Base-by-base conservation (phyloP, 202 grass and related monocot genomes). In the Zizania palustris region DNA sequence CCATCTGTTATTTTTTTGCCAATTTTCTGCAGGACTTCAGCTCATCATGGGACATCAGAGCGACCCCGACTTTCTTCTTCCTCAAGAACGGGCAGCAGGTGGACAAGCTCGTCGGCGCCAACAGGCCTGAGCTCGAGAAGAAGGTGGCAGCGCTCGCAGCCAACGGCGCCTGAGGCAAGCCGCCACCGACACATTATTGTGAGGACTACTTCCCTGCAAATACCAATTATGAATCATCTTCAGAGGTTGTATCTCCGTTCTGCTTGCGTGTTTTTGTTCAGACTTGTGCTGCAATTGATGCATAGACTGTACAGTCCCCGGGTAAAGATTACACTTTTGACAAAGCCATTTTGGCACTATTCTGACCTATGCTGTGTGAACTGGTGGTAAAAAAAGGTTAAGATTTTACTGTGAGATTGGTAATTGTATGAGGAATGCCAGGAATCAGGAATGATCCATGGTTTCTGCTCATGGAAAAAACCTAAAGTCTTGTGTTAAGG, bases 101-200 rank as follows among this genome's bases (percentile, higher is more conserved):
- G 45, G 93, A 96, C 86, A 96, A 90, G 60, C 90, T 92, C 35
- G 80, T 96, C 2, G 93, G 89, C 5, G 87, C 87, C 48, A 96
- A 90, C 69, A 96, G 42, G 71, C 85, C 85, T 4, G 93, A 90
- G 68, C 80, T 92, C 0, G 90, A 90, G 78, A 96, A 92, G 80
- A 96, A 90, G 19, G 36, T 96, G 12, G 40, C 49, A 1, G 63
- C 61, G 15, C 35, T 84, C 8, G 78, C n/a, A n/a, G n/a, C 76
- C 6, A 82, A 81, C 1, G 38, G 22, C 6, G 58, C 15, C 38
- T 21, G 69, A 73, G 14, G 6, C 67, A 41, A 73, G 50, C 19
- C 37, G 50, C 19, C 37, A 64, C 7, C 18, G 14, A 63, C 38
- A 38, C 10, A 42, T 33, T 9, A 14, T 15, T 19, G 9, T 37